Evolutionary conservation across 768 basidiomycete species (phyloP), one percentile per base, ranked within the genome.

Genomic region (Dentipellis sp.): DNA sequence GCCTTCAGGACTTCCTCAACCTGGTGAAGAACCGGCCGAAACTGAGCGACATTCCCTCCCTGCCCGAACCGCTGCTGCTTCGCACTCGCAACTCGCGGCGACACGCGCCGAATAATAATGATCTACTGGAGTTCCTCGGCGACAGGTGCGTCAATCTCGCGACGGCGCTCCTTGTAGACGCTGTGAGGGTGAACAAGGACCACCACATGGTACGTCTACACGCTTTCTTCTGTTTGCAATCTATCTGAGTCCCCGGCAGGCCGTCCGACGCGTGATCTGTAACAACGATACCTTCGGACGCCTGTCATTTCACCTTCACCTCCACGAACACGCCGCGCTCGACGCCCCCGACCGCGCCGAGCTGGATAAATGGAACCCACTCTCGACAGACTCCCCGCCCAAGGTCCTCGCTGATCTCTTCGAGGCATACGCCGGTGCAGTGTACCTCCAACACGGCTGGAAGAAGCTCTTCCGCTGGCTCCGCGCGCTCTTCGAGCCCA

Each of bases 221-320:
- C 48, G 48, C 10, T 14, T 12, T 35, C 10, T 7, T 9, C 14
- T n/a, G 19, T 52, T 19, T 36, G 7, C 7, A 4, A 34, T 36
- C 5, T 35, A 4, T 47, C 12, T 50, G 38, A 35, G n/a, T 50
- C 51, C 22, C 16, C 35, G 3, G 19, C 16, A 23, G 68, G 59
- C 59, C 22, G 65, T 68, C 10, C 63, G 62, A 6, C 62, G 65
- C 51, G 56, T 57, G 12, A 58, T 69, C 46, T 62, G 67, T 50
- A 68, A 62, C 45, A 71, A 69, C 49, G 68, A 69, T 49, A 71
- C 69, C 0, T 64, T 71, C 17, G 69, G 67, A 0, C 64, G 69
- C 4, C 50, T 71, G 17, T 65, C 68, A 4, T 67, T 61, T 50
- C 66, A 66, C 50, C 58, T 70, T 19, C 49, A 59, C 4, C 56